Base-by-base conservation (phyloP, 805 yeast genomes). In the Yarrowia porcina region DNA sequence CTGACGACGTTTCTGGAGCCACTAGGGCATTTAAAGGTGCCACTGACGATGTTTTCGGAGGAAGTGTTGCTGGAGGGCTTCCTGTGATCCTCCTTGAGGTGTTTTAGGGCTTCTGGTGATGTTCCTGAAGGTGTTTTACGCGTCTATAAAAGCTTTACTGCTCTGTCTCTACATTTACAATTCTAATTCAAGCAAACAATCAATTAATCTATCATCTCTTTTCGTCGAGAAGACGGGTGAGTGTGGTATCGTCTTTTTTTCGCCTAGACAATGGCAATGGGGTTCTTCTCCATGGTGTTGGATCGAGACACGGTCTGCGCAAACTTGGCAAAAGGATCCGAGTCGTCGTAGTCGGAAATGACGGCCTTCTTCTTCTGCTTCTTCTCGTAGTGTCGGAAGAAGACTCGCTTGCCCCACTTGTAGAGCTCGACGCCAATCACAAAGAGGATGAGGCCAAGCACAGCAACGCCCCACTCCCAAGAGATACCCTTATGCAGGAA, bases 391-490 rank as follows among this genome's bases (percentile, higher is more conserved):
- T 63, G 65, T 36, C 82, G 76, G 70, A 70, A 79, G 69, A 81
- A 83, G 4, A 76, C 63, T 70, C 96, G 80, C 76, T 90, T 90
- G 69, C 73, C 65, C 72, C 77, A 82, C 72, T 90, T 90, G 82
- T 87, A 88, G 9, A 76, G 62, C 73, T 90, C 97, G 65, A 83
- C 80, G 9, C 85, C 84, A 6, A 74, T 64, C 67, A 89, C 77
- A 71, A 86, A 90, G 4, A 83, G 63, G 3, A 87, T 75, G 65
- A 85, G 80, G 0, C 83, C 89, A 66, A 86, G 76, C 42, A 74
- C 63, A 0, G 90, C 82, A 65, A 89, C 74, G 15, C 89, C 93
- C 96, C 96, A 90, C 76, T 89, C 96, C 75, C 83, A 84, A 10
- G 85, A 81, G 66, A 89, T 88, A 8, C 85, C 83, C 30, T 73